A percentile compares a stretch with the other conserved stretches of the same genome.
These are phyloP conservation scores for Penicillium sp. DNA, from an alignment of 2,329 filamentous ascomycete genomes.

Conservation along the genomic window DNA sequence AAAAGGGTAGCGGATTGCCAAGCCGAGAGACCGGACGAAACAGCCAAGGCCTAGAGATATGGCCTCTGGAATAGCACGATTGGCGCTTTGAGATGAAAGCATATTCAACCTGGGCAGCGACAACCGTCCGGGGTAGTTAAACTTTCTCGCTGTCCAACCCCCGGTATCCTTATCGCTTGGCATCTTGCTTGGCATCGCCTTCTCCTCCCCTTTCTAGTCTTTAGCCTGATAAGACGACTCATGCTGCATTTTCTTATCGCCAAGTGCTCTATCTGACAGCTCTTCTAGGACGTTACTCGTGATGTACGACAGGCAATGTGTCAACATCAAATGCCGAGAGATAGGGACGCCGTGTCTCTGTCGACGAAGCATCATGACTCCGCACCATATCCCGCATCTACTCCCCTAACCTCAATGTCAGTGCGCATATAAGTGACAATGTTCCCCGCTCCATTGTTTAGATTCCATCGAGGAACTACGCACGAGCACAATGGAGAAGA, in stretches of 20 bases:
- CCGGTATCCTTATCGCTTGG: slow-evolving; percentile 13
- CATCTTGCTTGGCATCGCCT: slow-evolving; percentile 12
- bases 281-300: neutral
- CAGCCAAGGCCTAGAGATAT: too few relatives aligned
- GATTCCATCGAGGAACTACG: neutral
- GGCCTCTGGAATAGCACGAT: too few relatives aligned
- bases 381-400: slow-evolving; percentile 5
- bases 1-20: too few relatives aligned
- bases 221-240: neutral
- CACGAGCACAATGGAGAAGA: slow-evolving; percentile 22
- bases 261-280: neutral
- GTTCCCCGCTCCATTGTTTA: slow-evolving; percentile 3
- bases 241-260: slow-evolving; percentile 1
- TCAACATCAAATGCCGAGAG: neutral
- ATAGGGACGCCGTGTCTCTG: slow-evolving; percentile 6
- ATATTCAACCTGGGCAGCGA: too few relatives aligned
- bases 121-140: too few relatives aligned
- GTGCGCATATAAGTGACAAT: slow-evolving; percentile 13
- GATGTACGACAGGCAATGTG: neutral
- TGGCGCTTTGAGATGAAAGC: too few relatives aligned
- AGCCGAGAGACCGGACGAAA: too few relatives aligned
- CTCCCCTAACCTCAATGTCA: slow-evolving; percentile 3
- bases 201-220: slow-evolving; percentile 18
- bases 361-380: slow-evolving; percentile 7
- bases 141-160: too few relatives aligned